phyloP scores from a whole-genome alignment of 495 filamentous ascomycete genomes.

The Neurospora sp. region DNA sequence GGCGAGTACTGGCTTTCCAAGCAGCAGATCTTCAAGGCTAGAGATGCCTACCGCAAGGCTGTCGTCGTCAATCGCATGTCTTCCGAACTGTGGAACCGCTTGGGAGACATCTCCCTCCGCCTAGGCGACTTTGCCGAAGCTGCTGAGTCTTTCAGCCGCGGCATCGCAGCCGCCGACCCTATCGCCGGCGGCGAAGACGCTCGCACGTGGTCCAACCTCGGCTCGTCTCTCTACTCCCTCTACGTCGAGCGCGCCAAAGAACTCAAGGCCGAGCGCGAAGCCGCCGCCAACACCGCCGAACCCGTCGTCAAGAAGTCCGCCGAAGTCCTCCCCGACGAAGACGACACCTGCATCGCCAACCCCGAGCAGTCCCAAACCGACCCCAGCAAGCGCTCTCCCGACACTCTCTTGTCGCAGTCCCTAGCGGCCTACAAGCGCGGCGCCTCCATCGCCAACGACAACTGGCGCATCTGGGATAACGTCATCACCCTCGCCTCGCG shows the following conservation, averaged over 20 bases:
- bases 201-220: slow-evolving; percentile 90
- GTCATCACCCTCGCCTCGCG: slow-evolving; percentile 75
- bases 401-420: slow-evolving; percentile 59
- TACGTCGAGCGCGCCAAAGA: slow-evolving; percentile 33
- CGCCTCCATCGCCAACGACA: slow-evolving; percentile 66
- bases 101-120: slow-evolving; percentile 79
- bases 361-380: not conserved
- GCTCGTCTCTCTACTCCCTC: slow-evolving; percentile 55
- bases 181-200: slow-evolving; percentile 74
- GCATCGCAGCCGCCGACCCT: slow-evolving; percentile 45
- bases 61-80: slow-evolving; percentile 72
- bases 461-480: slow-evolving; percentile 93
- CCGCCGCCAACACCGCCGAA: slow-evolving; percentile 17
- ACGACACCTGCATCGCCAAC: slow-evolving; percentile 6
- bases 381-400: slow-evolving; percentile 27
- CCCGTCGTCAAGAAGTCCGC: slow-evolving; percentile 1
- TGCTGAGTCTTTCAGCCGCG: slow-evolving; percentile 70
- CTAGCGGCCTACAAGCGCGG: slow-evolving; percentile 78
- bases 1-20: slow-evolving; percentile 63
- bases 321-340: slow-evolving; percentile 6
- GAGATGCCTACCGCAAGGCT: slow-evolving; percentile 65
- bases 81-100: slow-evolving; percentile 72
- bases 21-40: slow-evolving; percentile 56
- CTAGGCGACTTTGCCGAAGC: slow-evolving; percentile 69
- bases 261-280: slow-evolving; percentile 19